Conservation (phyloP, 345 rosid genomes). For the Linum tenue region DNA sequence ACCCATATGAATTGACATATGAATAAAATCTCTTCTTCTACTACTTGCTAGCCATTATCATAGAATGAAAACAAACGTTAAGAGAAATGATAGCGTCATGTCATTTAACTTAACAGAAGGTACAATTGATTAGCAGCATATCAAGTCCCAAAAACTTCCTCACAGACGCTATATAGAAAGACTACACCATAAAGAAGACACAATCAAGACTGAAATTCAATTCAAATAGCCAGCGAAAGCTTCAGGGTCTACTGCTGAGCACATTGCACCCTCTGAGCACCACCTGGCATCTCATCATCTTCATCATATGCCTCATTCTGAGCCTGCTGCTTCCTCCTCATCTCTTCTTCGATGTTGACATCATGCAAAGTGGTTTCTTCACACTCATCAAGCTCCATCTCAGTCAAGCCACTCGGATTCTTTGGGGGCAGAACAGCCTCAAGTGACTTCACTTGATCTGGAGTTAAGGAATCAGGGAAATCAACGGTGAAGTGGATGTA, state of each 20-base stretch:
- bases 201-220: background rate
- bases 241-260: conserved; percentile 37
- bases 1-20: conserved; percentile 2
- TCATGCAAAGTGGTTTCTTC: conserved; percentile 86
- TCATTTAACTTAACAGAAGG: background rate
- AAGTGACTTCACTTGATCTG: conserved; percentile 61
- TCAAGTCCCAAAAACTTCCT: background rate
- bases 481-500: conserved; percentile 77
- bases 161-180: background rate
- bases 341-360: conserved; percentile 84
- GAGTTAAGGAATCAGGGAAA: conserved; percentile 70
- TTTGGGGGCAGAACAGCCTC: conserved; percentile 53
- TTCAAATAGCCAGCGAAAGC: too few relatives aligned
- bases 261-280: conserved; percentile 53
- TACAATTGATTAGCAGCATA: background rate
- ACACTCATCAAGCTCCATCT: conserved; percentile 81
- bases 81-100: too few relatives aligned
- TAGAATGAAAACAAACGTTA: too few relatives aligned
- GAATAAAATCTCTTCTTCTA: background rate
- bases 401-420: conserved; percentile 36
- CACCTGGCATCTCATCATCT: conserved; percentile 47
- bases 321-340: conserved; percentile 58
- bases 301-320: conserved; percentile 32
- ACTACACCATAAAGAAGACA: background rate
- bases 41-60: too few relatives aligned